A percentile compares a stretch with the other conserved stretches of the same genome.
phyloP scores from a whole-genome alignment of 371 early-diverging fungal species.

The Syncephalis fuscata region DNA sequence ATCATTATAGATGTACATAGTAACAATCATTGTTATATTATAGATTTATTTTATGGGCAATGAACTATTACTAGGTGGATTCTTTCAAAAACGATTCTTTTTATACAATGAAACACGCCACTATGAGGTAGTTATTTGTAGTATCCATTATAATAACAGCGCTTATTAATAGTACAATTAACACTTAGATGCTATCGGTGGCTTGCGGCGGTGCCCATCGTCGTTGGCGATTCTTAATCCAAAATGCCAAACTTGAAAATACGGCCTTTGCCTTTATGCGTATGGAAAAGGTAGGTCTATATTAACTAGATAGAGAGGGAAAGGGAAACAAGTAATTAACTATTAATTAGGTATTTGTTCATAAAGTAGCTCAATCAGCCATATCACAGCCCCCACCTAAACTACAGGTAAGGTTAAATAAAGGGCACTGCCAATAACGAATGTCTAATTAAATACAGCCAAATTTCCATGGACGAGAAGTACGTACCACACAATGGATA shows the following conservation, averaged over 20 bases:
- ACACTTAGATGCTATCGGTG: constrained; percentile 18
- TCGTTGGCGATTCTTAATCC: constrained; percentile 24
- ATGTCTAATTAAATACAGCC: constrained; percentile 20
- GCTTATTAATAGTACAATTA: not conserved
- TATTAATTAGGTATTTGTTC: constrained; percentile 16
- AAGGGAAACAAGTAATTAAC: not conserved
- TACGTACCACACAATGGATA: constrained; percentile 18
- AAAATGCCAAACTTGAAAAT: constrained; percentile 19
- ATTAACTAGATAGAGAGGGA: not conserved
- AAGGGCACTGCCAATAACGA: constrained; percentile 16
- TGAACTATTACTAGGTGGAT: constrained; percentile 40
- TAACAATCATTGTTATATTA: not conserved
- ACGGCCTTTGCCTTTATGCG: constrained; percentile 29
- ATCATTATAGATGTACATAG: not conserved
- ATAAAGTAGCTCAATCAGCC: constrained; percentile 15
- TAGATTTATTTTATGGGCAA: constrained; percentile 26
- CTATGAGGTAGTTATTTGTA: constrained; percentile 21
- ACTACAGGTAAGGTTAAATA: too few species aligned
- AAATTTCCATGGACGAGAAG: constrained; percentile 31
- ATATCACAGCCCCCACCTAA: not conserved
- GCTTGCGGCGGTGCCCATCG: constrained; percentile 37
- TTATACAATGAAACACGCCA: constrained; percentile 51
- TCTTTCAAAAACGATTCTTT: constrained; percentile 51
- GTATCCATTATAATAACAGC: not conserved
- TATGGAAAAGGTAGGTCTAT: constrained; percentile 16